Percentiles rank a stretch among this genome's conserved stretches.
These are phyloP conservation scores for Limonium bicolor DNA, from an alignment of 148 eudicot species.

Conservation along the genomic window DNA sequence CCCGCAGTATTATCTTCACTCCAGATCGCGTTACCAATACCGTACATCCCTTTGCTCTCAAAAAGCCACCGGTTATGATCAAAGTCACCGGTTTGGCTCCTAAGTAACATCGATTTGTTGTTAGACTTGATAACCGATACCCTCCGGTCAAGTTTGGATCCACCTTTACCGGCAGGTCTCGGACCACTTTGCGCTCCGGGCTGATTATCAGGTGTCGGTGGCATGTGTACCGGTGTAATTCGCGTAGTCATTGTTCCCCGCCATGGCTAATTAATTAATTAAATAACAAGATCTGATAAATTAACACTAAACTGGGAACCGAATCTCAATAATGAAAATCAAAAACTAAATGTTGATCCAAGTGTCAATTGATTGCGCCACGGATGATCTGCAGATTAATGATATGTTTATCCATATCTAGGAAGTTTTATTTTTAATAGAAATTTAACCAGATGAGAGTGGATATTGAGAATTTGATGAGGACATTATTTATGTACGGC, in stretches of 20 bases:
- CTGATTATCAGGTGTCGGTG: conserved; percentile 82
- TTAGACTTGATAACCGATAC: conserved; percentile 39
- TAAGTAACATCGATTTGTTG: conserved; percentile 60
- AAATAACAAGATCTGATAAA: too few species aligned
- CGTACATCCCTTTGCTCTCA: conserved; percentile 77
- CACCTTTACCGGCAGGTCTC: not conserved
- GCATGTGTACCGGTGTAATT: conserved; percentile 70
- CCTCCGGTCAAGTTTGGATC: conserved; percentile 38
- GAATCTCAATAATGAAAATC: too few species aligned
- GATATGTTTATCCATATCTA: too few species aligned
- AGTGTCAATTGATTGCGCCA: too few species aligned
- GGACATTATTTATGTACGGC: too few species aligned
- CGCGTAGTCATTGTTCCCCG: conserved; percentile 24
- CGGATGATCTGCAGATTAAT: too few species aligned
- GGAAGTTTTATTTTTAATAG: too few species aligned
- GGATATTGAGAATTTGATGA: too few species aligned
- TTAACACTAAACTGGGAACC: too few species aligned
- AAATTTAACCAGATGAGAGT: too few species aligned
- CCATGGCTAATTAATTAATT: too few species aligned
- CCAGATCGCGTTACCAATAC: conserved; percentile 88
- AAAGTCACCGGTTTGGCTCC: conserved; percentile 72
- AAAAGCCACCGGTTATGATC: conserved; percentile 91
- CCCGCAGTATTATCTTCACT: conserved; percentile 38
- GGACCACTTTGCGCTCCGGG: conserved; percentile 14
- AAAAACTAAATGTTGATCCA: too few species aligned